Conservation (phyloP, 1,139 yeast species). For the Blastobotrys serpentis region DNA sequence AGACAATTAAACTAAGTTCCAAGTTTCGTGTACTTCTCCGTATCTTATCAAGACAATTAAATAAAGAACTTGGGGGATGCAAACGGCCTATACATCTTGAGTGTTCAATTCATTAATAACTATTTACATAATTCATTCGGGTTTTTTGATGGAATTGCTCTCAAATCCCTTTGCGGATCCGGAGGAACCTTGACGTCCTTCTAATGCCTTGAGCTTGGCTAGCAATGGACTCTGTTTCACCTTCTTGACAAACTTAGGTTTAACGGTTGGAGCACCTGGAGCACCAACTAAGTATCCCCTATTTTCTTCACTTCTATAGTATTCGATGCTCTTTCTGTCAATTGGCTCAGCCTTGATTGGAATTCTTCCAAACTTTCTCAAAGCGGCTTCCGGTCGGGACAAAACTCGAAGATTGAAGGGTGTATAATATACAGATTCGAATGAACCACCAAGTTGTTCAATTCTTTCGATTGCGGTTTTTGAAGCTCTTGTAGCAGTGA, state of each 20-base stretch:
- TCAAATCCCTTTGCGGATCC: conserved; percentile 24
- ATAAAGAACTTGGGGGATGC: no score
- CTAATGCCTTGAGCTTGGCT: conserved; percentile 29
- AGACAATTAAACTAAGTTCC: no score
- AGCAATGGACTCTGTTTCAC: conserved; percentile 34
- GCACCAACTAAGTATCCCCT: conserved; percentile 66
- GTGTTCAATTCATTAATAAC: conserved; percentile 2
- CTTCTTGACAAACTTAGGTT: conserved; percentile 30
- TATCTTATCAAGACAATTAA: no score
- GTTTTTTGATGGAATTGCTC: conserved; percentile 10
- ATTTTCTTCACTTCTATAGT: conserved; percentile 67
- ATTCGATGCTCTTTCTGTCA: conserved; percentile 74
- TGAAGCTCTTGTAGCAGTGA: conserved; percentile 84
- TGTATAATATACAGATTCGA: conserved; percentile 71
- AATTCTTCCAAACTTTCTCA: conserved; percentile 68
- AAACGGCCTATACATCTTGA: no score
- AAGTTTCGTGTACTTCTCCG: no score
- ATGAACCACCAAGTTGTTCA: conserved; percentile 69
- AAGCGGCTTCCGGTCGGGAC: conserved; percentile 67
- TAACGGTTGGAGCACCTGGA: conserved; percentile 37
- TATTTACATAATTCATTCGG: conserved; percentile 7
- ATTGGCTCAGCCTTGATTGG: conserved; percentile 89
- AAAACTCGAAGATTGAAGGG: conserved; percentile 68
- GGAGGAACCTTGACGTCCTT: conserved; percentile 24
- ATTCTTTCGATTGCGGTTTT: conserved; percentile 68